A percentile compares a stretch with the other conserved stretches of the same genome.
Evolutionary conservation across 371 early-diverging fungal species (phyloP).

Genomic region (Funneliformis caledonium): DNA sequence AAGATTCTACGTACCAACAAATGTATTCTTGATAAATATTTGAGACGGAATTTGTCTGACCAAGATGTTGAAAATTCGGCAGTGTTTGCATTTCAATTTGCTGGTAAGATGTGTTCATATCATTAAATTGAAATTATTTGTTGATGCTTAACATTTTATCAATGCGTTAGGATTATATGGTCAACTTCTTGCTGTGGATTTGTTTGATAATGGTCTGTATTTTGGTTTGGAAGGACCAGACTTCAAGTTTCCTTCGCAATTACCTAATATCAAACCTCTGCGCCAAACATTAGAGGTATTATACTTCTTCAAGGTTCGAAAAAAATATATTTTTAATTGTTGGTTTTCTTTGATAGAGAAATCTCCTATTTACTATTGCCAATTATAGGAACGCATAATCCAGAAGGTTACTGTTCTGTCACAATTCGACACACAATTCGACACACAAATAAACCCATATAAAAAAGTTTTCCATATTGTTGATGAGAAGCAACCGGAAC

Average conservation of each 20-base stretch:
- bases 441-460: not conserved
- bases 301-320: conserved; percentile 29
- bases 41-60: not conserved
- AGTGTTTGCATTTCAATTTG: conserved; percentile 21
- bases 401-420: not conserved
- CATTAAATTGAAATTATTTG: no score
- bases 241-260: conserved; percentile 12
- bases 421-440: not conserved
- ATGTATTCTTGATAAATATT: not conserved
- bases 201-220: conserved; percentile 35
- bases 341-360: not conserved
- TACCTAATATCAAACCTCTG: not conserved
- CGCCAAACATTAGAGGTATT: conserved; percentile 10
- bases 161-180: conserved; percentile 12
- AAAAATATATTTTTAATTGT: not conserved
- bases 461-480: not conserved
- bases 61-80: not conserved
- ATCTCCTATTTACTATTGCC: not conserved
- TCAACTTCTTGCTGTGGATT: conserved; percentile 33
- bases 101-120: conserved; percentile 19
- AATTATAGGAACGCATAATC: no score
- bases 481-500: not conserved
- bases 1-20: conserved; percentile 16
- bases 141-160: not conserved
- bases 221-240: conserved; percentile 25